A percentile compares a stretch with the other conserved stretches of the same genome.
Conservation (phyloP, 176 grass and related monocot species). For the Carex cristatella region DNA sequence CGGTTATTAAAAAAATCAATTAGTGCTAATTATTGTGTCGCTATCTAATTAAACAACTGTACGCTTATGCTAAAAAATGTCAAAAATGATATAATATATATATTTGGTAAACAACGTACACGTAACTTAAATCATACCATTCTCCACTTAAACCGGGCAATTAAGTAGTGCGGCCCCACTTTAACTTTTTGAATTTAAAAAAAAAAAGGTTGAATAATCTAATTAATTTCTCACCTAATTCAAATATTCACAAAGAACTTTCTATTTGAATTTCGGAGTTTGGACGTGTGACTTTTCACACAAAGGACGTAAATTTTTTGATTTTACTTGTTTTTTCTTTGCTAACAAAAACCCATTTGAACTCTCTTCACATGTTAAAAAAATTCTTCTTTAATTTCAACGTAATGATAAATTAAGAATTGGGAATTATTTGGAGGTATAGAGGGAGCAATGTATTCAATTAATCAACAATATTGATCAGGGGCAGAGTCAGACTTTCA, state of each 20-base stretch:
- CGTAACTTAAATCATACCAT: not conserved
- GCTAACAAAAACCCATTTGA: not conserved
- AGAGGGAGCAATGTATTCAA: not conserved
- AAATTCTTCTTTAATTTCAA: not conserved
- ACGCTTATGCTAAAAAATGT: too few species aligned
- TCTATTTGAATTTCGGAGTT: too few species aligned
- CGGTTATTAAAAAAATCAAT: not conserved
- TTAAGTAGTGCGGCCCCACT: not conserved
- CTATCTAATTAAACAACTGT: conserved; percentile 9
- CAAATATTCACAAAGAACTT: too few species aligned
- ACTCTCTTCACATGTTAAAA: not conserved
- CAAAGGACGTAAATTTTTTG: not conserved
- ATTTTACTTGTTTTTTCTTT: not conserved
- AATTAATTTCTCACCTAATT: too few species aligned
- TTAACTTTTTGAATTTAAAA: not conserved
- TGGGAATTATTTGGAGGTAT: not conserved
- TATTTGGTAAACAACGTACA: not conserved
- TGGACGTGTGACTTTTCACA: too few species aligned
- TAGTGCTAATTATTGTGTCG: conserved; percentile 6
- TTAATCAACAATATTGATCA: not conserved
- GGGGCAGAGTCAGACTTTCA: too few species aligned
- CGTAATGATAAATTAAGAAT: not conserved
- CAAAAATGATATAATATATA: too few species aligned
- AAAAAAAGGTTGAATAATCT: too few species aligned
- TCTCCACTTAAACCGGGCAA: conserved; percentile 1